Evolutionary conservation across 2,329 filamentous ascomycete species (phyloP).

Genomic region (Phoma sp.): DNA sequence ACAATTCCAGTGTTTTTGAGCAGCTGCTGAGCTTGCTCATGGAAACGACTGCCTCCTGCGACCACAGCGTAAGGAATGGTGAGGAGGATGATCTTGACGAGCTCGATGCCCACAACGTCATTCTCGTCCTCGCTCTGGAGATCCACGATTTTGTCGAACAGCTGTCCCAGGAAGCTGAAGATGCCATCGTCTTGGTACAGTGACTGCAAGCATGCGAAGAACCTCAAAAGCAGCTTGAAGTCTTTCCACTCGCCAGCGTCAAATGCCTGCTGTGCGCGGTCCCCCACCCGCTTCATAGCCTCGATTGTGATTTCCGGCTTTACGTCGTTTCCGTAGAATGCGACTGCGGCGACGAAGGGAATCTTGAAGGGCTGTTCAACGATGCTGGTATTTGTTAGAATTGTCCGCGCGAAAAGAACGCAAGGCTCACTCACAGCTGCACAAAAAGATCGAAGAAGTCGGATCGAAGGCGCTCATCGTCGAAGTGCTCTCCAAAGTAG

Average conservation of each 20-base stretch:
- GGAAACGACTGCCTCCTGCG: slow-evolving; percentile 47
- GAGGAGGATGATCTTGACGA: slow-evolving; percentile 95
- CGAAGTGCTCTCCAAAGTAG: slow-evolving; percentile 74
- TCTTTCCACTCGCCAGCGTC: slow-evolving; percentile 81
- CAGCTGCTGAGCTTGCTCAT: slow-evolving; percentile 74
- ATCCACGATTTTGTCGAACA: slow-evolving; percentile 91
- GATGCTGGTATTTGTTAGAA: slow-evolving; percentile 54
- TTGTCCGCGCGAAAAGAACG: not conserved
- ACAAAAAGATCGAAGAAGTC: slow-evolving; percentile 75
- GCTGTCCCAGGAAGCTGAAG: slow-evolving; percentile 82
- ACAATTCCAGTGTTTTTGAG: slow-evolving; percentile 96
- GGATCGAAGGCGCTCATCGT: slow-evolving; percentile 77
- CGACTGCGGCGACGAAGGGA: slow-evolving; percentile 87
- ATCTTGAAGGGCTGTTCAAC: slow-evolving; percentile 96
- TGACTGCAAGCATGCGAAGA: slow-evolving; percentile 84
- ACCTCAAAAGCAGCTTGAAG: slow-evolving; percentile 88
- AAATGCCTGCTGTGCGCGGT: slow-evolving; percentile 70
- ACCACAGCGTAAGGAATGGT: slow-evolving; percentile 86
- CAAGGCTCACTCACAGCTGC: slow-evolving; percentile 64
- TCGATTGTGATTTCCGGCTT: slow-evolving; percentile 76
- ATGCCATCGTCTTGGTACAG: slow-evolving; percentile 83
- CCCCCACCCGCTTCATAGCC: slow-evolving; percentile 68
- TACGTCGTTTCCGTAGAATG: slow-evolving; percentile 78
- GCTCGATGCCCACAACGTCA: slow-evolving; percentile 81
- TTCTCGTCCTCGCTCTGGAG: slow-evolving; percentile 91